phyloP scores from a whole-genome alignment of 345 rosid species.

The Hirschfeldia incana region DNA sequence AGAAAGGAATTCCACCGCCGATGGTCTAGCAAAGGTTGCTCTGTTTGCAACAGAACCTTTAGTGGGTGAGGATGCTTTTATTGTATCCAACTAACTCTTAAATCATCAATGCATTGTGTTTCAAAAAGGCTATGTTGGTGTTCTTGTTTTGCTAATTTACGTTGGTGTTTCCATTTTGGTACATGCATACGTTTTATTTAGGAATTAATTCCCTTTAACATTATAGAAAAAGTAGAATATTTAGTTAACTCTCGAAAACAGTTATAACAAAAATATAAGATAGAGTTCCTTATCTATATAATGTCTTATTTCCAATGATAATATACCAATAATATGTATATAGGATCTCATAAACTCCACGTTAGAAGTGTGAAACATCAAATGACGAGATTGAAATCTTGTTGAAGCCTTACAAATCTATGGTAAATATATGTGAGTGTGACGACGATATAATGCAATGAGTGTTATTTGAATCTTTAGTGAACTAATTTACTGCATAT shows the following conservation, averaged over 20 bases:
- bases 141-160: no score
- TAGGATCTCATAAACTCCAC: neutral
- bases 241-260: neutral
- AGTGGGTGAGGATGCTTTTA: no score
- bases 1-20: no score
- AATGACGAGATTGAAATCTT: neutral
- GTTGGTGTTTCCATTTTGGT: no score
- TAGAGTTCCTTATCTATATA: neutral
- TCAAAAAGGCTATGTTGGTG: no score
- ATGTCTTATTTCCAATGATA: neutral
- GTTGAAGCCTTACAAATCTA: neutral
- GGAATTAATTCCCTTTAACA: no score
- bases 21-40: no score
- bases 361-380: conserved; percentile 4
- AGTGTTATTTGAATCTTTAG: neutral
- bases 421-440: neutral
- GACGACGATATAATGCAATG: neutral
- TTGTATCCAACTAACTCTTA: no score
- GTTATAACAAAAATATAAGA: neutral
- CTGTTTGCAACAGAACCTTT: no score
- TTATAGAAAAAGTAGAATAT: no score
- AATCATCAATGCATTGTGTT: no score
- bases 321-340: neutral
- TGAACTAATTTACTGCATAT: neutral
- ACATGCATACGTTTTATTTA: no score